Base-by-base conservation (phyloP, 306 rosid species). In the Cucurbita argyrosperma region DNA sequence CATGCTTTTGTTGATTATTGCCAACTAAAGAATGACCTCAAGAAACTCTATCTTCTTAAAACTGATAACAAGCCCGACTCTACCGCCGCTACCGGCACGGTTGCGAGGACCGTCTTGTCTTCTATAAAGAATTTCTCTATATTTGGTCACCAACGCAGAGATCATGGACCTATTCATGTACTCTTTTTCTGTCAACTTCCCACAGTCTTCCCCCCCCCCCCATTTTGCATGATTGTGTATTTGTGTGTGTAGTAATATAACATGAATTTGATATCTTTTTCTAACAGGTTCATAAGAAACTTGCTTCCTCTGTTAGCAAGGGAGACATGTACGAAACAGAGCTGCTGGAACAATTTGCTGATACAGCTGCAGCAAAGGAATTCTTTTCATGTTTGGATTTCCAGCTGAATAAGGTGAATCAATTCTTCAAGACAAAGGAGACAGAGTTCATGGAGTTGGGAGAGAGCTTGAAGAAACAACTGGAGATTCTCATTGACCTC, bases 281-380 rank as follows among this genome's bases (percentile, higher is more conserved):
- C 42, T 19, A 14, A 45, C 86, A 95, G 99, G 92, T 95, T 47
- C 99, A 85, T 77, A 89, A 81, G 86, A 95, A 91, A 76, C 96
- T 85, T 66, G 91, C 89, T 35, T 87, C 96, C 37, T 91, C 99
- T 51, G 77, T 83, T n/a, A 85, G 87, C 71, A 85, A 83, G 64
- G 96, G 87, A 30, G 96, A 91, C 67, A 78, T 89, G 87, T 95
- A 95, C 76, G 99, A 95, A 81, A 95, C 99, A 6, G 97, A 95
- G 75, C 57, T 95, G 76, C 77, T 95, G 10, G 99, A 91, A 49
- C 87, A 91, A 74, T 90, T 95, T 77, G 87, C 90, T 5, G 99
- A 91, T 35, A 84, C 85, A 66, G 88, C 86, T 64, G 90, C 96
- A 5, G 86, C 96, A 2, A 91, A 87, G 38, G 96, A 91, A n/a